Percentiles rank a stretch among this genome's conserved stretches.
phyloP scores from a whole-genome alignment of 148 eudicot species.

The Euryodendron excelsum region DNA sequence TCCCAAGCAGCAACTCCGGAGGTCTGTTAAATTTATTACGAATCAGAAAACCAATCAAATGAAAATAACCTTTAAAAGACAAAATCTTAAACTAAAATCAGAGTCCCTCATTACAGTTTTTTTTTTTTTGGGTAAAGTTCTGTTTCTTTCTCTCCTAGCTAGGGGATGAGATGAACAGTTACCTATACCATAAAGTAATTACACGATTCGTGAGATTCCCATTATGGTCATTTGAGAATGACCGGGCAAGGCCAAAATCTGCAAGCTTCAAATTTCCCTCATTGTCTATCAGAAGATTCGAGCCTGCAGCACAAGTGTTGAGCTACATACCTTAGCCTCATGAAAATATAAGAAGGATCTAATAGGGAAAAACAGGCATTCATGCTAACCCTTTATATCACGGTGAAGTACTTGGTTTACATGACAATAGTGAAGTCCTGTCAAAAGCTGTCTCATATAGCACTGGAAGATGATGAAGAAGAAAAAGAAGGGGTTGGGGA shows the following conservation, averaged over 20 bases:
- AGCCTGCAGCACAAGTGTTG: constrained; percentile 39
- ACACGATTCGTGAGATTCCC: constrained; percentile 92
- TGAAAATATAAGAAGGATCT: not conserved
- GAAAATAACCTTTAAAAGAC: not conserved
- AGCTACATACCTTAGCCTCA: not conserved
- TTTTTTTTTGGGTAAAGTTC: not conserved
- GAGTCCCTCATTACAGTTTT: not conserved
- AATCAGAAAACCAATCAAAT: not conserved
- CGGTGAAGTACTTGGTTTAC: constrained; percentile 90
- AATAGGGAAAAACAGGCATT: not conserved
- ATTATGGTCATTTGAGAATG: constrained; percentile 74
- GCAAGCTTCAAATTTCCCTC: constrained; percentile 89
- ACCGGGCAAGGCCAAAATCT: constrained; percentile 94
- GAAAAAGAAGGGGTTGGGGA: not conserved
- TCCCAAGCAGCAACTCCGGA: constrained; percentile 92
- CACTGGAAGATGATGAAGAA: constrained; percentile 40
- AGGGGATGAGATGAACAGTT: not conserved
- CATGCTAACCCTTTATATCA: constrained; percentile 71
- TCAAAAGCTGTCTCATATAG: constrained; percentile 88
- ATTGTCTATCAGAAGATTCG: constrained; percentile 89
- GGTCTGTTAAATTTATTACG: constrained; percentile 49
- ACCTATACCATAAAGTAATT: constrained; percentile 93
- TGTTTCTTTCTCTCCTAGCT: not conserved
- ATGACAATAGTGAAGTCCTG: constrained; percentile 95
- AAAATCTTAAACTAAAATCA: not conserved